Base-by-base conservation (phyloP, 805 yeast species). In the Candida namnaoensis region DNA sequence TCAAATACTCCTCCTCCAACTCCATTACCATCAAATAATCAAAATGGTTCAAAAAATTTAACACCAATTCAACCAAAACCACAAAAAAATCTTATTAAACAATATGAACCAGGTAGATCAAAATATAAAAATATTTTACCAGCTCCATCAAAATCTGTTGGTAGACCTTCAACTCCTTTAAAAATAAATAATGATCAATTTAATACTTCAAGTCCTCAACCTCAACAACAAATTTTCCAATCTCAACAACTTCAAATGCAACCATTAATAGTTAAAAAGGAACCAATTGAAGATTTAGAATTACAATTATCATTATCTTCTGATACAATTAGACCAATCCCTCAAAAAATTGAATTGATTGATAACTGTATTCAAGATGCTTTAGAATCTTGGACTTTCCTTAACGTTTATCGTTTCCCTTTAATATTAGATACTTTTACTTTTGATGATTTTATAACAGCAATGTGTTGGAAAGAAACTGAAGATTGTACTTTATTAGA, bases 381-480 rank as follows among this genome's bases (percentile, higher is more conserved):
- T 1, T 55, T 88, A 24, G 90, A 85, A 51, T 58, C 73, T 4
- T 88, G 95, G 95, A 66, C 76, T 2, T 88, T 87, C 52, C 58
- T 86, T 27, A 85, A 85, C 56, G 71, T 84, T 39, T 87, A 80
- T 57, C 76, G 78, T 49, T 70, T 71, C 32, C 77, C 87, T 1
- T 62, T 87, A 30, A 55, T 71, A 5, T 61, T 88, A n/a, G 88
- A 82, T 51, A 73, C 82, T 0, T 80, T 85, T 51, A 80, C 91
- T 0, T 85, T 83, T 62, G 96, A 87, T 61, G 95, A 82, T 49
- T 84, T 76, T 52, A 55, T 82, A 7, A 74, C 76, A 41, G 80
- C 60, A 1, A 42, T 56, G 47, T 49, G 41, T n/a, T 56, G 60
- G 60, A 77, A 10, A 56, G 65, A 34, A 66, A 80, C 62, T 3